phyloP scores from a whole-genome alignment of 2,329 filamentous ascomycete genomes.

The Pseudopyricularia cyperi region DNA sequence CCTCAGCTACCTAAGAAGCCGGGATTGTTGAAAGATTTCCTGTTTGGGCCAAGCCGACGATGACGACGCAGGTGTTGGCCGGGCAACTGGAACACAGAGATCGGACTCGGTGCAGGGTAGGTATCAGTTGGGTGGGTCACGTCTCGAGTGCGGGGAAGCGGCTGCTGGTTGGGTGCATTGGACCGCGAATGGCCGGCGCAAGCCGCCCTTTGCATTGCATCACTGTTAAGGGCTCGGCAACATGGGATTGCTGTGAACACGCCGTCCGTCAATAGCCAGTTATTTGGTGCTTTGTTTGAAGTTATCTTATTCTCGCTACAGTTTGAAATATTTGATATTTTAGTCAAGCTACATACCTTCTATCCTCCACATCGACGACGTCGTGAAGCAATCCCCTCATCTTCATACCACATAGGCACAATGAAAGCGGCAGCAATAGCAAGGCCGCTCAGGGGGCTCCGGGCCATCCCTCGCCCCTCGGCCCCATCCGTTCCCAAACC shows the following conservation, averaged over 20 bases:
- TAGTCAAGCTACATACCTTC: too few relatives aligned
- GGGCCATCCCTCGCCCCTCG: neutral
- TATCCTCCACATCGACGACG: too few relatives aligned
- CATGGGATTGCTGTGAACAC: too few relatives aligned
- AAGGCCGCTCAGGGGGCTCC: neutral
- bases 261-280: too few relatives aligned
- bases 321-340: too few relatives aligned
- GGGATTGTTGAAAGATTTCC: slow-evolving; percentile 1
- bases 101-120: neutral
- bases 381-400: too few relatives aligned
- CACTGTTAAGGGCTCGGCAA: neutral
- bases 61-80: slow-evolving; percentile 18
- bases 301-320: neutral
- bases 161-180: neutral
- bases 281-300: too few relatives aligned
- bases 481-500: neutral
- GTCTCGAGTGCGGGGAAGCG: neutral
- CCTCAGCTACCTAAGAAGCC: neutral
- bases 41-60: slow-evolving; percentile 2
- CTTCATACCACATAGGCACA: too few relatives aligned
- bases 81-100: slow-evolving; percentile 22
- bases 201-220: slow-evolving; percentile 1
- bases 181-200: slow-evolving; percentile 3
- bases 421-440: neutral
- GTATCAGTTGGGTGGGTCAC: neutral